Conservation (phyloP, 1,139 yeast genomes). For the Lodderomyces parapsilosis region DNA sequence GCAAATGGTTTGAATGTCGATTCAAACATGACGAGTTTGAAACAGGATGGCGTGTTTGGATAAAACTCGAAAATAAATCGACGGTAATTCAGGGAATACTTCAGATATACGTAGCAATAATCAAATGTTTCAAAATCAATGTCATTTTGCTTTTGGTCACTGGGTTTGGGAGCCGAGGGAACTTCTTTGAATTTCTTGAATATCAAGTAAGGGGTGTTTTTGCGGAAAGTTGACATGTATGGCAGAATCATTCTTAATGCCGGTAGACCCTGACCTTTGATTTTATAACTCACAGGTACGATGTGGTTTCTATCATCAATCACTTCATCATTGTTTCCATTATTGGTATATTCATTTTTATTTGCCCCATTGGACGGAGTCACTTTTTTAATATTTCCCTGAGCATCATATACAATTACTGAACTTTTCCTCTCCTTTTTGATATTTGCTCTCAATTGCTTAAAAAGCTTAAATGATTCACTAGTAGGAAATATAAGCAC, state of each 20-base stretch:
- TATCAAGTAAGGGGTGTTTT: conserved; percentile 34
- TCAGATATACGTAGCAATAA: conserved; percentile 35
- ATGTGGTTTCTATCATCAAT: conserved; percentile 34
- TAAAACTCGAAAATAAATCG: conserved; percentile 26
- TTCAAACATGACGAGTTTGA: conserved; percentile 33
- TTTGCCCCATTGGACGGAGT: conserved; percentile 5
- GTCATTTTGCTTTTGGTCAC: conserved; percentile 13
- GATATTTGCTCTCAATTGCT: conserved; percentile 22
- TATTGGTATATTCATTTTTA: conserved; percentile 11
- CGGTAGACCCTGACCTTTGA: conserved; percentile 38
- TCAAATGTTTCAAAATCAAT: conserved; percentile 32
- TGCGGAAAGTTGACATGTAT: conserved; percentile 36
- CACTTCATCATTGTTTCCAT: conserved; percentile 6
- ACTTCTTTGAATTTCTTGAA: conserved; percentile 33
- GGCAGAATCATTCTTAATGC: conserved; percentile 37
- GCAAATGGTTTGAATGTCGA: conserved; percentile 40
- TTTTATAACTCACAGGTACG: conserved; percentile 32
- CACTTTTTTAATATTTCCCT: conserved; percentile 20
- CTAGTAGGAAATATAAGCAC: conserved; percentile 31
- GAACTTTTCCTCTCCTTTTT: conserved; percentile 25
- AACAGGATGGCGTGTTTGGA: conserved; percentile 9
- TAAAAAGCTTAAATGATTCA: conserved; percentile 33
- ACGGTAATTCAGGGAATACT: conserved; percentile 27
- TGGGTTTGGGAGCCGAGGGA: conserved; percentile 26
- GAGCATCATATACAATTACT: conserved; percentile 22